These are phyloP conservation scores for Suhomyces xylopsoci DNA, from an alignment of 805 yeast genomes.

Conservation along the genomic window DNA sequence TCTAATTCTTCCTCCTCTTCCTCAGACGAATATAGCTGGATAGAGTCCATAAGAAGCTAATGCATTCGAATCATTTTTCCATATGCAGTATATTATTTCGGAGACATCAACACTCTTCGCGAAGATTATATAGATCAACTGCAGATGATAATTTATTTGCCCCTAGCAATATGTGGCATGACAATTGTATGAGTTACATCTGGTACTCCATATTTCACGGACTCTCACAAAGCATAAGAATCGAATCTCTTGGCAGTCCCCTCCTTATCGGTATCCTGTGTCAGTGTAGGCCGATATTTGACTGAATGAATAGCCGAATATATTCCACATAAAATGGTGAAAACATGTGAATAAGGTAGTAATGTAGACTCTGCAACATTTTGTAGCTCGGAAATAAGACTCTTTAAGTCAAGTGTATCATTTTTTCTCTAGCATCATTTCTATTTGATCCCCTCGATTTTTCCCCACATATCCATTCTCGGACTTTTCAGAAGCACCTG, in stretches of 20 bases:
- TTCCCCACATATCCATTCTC: not conserved
- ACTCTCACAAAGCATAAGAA: not conserved
- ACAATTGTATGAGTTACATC: not conserved
- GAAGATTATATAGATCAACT: not conserved
- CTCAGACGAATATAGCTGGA: not conserved
- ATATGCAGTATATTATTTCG: not conserved
- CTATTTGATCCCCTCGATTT: not conserved
- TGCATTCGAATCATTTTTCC: not conserved
- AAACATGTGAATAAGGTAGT: not conserved
- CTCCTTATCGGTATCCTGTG: not conserved
- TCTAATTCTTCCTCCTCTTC: constrained; percentile 5
- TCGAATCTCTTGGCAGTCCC: not conserved
- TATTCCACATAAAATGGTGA: not conserved
- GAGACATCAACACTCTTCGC: not conserved
- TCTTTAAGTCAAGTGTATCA: not conserved
- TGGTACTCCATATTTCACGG: not conserved
- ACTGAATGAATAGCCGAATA: not conserved
- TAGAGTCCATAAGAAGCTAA: not conserved
- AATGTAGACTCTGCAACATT: not conserved
- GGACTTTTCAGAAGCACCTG: not conserved
- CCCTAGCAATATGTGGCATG: not conserved
- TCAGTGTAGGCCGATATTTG: not conserved
- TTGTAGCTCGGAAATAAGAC: not conserved
- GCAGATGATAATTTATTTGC: not conserved
- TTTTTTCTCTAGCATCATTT: no score